Evolutionary conservation across 2,329 filamentous ascomycete genomes (phyloP), one percentile per base, ranked within the genome.

Genomic region (Aplosporella prunicola): DNA sequence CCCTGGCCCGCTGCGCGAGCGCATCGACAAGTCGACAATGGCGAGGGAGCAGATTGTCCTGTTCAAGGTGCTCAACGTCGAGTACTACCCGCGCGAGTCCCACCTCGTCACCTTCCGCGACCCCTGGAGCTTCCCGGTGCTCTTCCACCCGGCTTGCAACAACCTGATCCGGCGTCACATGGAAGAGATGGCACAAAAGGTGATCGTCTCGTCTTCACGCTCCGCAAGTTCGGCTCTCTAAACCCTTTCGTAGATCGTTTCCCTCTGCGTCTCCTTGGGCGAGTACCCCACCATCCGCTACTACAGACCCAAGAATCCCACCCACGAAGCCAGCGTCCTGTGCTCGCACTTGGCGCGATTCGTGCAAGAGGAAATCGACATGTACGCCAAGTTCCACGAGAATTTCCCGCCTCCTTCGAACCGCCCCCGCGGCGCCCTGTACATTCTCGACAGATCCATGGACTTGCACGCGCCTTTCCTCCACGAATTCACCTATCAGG

Each of bases 401-500:
- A 78, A 84, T 53, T 96, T 93, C 45, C 89, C 89, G 2, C 83
- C 88, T 1, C 78, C 70, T n/a, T 76, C 76, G 7, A 73, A 77
- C 34, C 71, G 89, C 36, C 89, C 88, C 5, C 80, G 84, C 45
- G 85, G 85, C 25, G 76, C 87, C 1, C 72, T 98, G 1, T 68
- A 94, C 51, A 82, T 98, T 43, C 84, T 87, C 1, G 91, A 96
- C 58, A 76, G 91, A 44, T 85, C 87, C 6, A 91, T 98, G 82
- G 91, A 98, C 57, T 62, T 95, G 3, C 77, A 82, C 63, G 80
- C 89, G 0, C 91, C 91, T 1, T 64, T 96, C 9, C 56, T 96
- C 4, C 91, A 98, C 61, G 91, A 98, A 53, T 95, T 98, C 56
- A 95, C 91, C 9, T 98, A 96, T 57, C 91, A 98, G 61, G 87